Base-by-base conservation (phyloP, 2,329 filamentous ascomycete species). In the Thielaviopsis cerberus region DNA sequence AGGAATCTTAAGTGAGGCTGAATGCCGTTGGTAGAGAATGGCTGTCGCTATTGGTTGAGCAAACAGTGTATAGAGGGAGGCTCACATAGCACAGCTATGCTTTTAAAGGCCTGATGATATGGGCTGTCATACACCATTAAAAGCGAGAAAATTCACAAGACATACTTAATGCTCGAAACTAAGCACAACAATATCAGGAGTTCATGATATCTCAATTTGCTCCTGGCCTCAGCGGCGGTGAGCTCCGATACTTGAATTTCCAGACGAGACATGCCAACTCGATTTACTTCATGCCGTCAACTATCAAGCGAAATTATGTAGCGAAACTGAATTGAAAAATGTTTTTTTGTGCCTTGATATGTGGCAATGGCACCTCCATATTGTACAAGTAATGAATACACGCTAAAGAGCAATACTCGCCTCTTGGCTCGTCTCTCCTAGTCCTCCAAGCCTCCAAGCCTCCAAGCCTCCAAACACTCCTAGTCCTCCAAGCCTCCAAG, bases 341-440 rank as follows among this genome's bases (percentile, higher is more conserved):
- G 17, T 52, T 25, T 45, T 45, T 45, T 4, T 45, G 37, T 45
- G 37, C 37, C 37, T 45, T 4, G 8, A 45, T 41, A 41, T 15
- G 27, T 59, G 34, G 22, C 50, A 30, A 26, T 59, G 50, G 45
- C 54, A 50, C 37, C 25, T 27, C 50, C 27, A 30, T 60, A 60
- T 55, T 60, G 58, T 60, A 60, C 58, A 60, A 30, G 54, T 60
- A 54, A 57, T 60, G 50, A 57, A 60, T 60, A 57, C 58, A 60
- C 34, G 58, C 58, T 54, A 30, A 57, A 59, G 55, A 30, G 23
- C 15, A 26, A 25, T 53, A n/a, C 23, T 17, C 55, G 23, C 30
- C 34, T 57, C 26, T 57, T 50, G 27, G 25, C 52, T 26, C 17
- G 13, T 53, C 34, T 53, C 52, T 25, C 57, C 23, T 15, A 25